Evolutionary conservation across 139 green algal species (phyloP).

Genomic region (Dunaliella primolecta): DNA sequence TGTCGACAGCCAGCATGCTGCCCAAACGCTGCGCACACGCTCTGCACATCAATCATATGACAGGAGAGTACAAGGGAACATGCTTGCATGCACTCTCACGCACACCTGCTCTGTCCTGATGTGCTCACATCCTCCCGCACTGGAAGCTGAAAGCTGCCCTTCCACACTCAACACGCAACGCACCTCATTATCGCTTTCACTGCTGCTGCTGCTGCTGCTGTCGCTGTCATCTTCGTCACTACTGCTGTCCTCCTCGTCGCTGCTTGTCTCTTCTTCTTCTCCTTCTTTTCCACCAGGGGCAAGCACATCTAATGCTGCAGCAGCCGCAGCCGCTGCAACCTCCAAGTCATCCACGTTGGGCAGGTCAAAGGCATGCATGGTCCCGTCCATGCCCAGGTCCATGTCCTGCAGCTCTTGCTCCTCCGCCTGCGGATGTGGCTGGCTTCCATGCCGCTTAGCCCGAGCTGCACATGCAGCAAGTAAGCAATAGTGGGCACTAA

Average conservation of each 20-base stretch:
- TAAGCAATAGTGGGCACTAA: no score
- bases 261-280: slow-evolving; percentile 2
- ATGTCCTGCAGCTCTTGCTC: not conserved
- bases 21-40: no score
- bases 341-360: slow-evolving; percentile 66
- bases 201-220: slow-evolving; percentile 32
- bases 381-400: not conserved
- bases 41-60: no score
- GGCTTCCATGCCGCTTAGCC: not conserved
- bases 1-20: no score
- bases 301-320: slow-evolving; percentile 53
- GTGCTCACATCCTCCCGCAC: no score
- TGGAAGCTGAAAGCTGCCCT: no score
- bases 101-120: no score
- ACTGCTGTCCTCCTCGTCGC: slow-evolving; percentile 21
- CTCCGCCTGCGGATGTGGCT: not conserved
- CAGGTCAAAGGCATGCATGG: slow-evolving; percentile 25
- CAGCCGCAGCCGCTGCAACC: slow-evolving; percentile 59
- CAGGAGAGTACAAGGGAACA: no score
- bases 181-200: no score
- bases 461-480: not conserved
- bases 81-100: no score
- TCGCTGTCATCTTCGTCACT: slow-evolving; percentile 16
- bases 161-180: no score
- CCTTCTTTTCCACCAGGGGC: slow-evolving; percentile 19